Conservation (phyloP, 2,329 filamentous ascomycete species). For the Elsinoe necatrix region DNA sequence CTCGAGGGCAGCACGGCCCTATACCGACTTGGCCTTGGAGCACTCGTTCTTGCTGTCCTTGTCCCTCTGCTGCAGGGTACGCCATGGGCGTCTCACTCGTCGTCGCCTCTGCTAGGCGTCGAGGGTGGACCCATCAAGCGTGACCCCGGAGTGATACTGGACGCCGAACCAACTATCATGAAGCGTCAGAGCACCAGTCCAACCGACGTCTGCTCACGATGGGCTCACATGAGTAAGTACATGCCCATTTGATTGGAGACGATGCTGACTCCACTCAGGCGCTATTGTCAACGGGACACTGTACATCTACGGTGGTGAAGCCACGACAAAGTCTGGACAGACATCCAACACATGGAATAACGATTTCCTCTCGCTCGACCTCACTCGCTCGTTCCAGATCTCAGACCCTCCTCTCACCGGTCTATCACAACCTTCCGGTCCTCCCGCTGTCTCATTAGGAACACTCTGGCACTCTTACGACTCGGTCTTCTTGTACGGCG, state of each 20-base stretch:
- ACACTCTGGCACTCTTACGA: constrained; percentile 66
- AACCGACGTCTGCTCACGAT: constrained; percentile 54
- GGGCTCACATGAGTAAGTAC: constrained; percentile 52
- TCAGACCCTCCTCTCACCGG: constrained; percentile 54
- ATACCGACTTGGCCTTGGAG: constrained; percentile 23
- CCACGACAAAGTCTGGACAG: constrained; percentile 51
- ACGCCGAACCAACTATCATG: constrained; percentile 18
- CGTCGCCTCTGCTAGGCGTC: constrained; percentile 25
- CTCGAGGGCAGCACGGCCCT: constrained; percentile 20
- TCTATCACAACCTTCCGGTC: constrained; percentile 56
- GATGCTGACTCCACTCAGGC: constrained; percentile 32
- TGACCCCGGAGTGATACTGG: constrained; percentile 13
- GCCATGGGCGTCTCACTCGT: constrained; percentile 21
- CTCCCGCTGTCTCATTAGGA: constrained; percentile 63
- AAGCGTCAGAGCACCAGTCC: constrained; percentile 39
- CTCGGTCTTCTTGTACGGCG: constrained; percentile 65
- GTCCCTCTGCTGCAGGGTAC: constrained; percentile 25
- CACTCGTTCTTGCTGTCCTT: constrained; percentile 23
- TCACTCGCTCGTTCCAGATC: constrained; percentile 64
- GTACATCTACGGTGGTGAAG: constrained; percentile 67
- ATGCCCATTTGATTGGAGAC: background rate
- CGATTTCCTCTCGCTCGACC: constrained; percentile 62
- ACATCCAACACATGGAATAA: constrained; percentile 64
- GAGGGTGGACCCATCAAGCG: constrained; percentile 25
- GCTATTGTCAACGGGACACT: constrained; percentile 66